Evolutionary conservation across 106 monocot genomes (phyloP), one percentile per base, ranked within the genome.

Genomic region (Acorus calamus): DNA sequence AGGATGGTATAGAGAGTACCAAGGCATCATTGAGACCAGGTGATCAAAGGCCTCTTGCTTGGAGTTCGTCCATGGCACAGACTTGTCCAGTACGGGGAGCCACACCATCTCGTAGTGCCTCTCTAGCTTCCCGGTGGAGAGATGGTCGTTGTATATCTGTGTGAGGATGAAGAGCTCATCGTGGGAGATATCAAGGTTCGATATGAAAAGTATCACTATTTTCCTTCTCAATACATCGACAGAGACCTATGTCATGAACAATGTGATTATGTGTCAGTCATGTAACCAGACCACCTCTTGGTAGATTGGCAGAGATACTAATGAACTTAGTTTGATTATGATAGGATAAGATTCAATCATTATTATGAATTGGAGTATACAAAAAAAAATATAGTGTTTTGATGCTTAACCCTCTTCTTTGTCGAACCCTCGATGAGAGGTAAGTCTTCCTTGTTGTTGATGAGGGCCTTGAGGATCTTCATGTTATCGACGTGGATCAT

Each of bases 81-180:
- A 70, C 48, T 75, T 69, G 50, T 92, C 87, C 0, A 56, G 55
- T 9, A 92, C 50, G 0, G 92, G 87, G 10, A 92, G 53, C 92
- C 92, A 92, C 7, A 92, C 81, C 8, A 92, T 60, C 74, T 92
- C 92, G 57, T 79, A 92, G 42, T 70, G 73, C 66, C 92, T 50
- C 63, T 84, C 92, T 0, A 79, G 3, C 64, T 74, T 76, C 44
- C 80, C 84, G 80, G 3, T 84, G 80, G 3, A 69, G 79, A 28
- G 28, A 28, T 28, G 28, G 47, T 87, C 87, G 56, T 65, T 84
- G 59, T 81, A 92, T 50, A 87, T 72, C 63, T 92, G 92, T 11
- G 77, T 48, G 6, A 92, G 84, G 11, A 92, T 57, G 46, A 84
- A 77, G 62, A 92, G 79, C 74, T 92, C 92, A 63, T 92, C 92